Evolutionary conservation across 1,284 basidiomycete species (phyloP).

Genomic region (Ganoderma multipileum): DNA sequence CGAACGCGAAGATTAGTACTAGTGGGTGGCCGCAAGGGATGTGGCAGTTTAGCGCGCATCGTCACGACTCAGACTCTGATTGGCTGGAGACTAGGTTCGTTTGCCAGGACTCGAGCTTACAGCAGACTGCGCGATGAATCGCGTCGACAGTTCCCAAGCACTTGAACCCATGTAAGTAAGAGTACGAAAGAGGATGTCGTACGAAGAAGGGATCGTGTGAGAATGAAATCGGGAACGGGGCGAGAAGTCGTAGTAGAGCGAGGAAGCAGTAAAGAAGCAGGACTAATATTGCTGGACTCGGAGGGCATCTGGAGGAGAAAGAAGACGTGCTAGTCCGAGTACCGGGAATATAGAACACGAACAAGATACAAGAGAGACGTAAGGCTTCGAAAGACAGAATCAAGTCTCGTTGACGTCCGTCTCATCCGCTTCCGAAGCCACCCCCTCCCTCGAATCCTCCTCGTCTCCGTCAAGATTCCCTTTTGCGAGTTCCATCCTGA

Average conservation of each 20-base stretch:
- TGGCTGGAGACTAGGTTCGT: conserved; percentile 2
- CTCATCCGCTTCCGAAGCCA: neutral
- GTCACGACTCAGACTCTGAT: neutral
- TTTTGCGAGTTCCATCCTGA: neutral
- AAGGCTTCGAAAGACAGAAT: neutral
- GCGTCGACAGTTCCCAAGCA: neutral
- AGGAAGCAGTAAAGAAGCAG: too few relatives aligned
- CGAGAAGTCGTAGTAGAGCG: too few relatives aligned
- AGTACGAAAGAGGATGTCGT: neutral
- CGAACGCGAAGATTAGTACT: neutral
- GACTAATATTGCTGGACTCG: too few relatives aligned
- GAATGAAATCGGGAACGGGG: too few relatives aligned
- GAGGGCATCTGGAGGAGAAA: too few relatives aligned
- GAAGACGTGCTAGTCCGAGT: too few relatives aligned
- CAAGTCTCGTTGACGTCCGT: neutral
- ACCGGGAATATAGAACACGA: too few relatives aligned
- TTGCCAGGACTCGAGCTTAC: neutral
- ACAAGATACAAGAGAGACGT: too few relatives aligned
- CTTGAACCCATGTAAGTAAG: too few relatives aligned
- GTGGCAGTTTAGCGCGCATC: neutral
- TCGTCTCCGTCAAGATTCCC: neutral
- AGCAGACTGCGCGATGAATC: neutral
- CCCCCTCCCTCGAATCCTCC: neutral
- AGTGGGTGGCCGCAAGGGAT: too few relatives aligned
- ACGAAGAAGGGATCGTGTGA: too few relatives aligned